A percentile compares a stretch with the other conserved stretches of the same genome.
Evolutionary conservation across 78 protist genomes (phyloP).

Genomic region (Dictyostelium firmibasis): DNA sequence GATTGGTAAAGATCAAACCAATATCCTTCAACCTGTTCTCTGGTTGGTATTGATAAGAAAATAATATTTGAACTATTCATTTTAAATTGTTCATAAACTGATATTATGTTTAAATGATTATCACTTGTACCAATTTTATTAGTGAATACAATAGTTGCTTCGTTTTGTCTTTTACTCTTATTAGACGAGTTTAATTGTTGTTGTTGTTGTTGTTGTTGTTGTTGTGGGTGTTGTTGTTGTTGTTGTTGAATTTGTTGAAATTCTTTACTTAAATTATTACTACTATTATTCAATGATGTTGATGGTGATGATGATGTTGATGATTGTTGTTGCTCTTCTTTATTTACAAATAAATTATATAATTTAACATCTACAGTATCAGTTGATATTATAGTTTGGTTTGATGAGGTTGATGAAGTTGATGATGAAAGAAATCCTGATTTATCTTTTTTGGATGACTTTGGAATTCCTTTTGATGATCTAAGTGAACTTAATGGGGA

Average conservation of each 20-base stretch:
- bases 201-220: background rate
- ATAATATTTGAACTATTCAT: conserved; percentile 16
- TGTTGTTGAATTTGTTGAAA: background rate
- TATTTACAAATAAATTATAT: conserved; percentile 50
- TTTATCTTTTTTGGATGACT: conserved; percentile 7
- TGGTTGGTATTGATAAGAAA: background rate
- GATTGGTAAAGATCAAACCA: conserved; percentile 55
- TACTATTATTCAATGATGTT: background rate
- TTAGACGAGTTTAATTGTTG: background rate
- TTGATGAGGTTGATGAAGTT: background rate
- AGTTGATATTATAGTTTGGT: background rate
- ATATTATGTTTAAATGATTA: background rate
- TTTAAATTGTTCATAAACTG: conserved; percentile 50
- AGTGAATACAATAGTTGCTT: conserved; percentile 52
- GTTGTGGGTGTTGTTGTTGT: background rate
- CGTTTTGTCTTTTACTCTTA: background rate
- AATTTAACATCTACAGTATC: conserved; percentile 39
- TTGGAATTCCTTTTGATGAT: background rate
- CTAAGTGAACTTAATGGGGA: background rate
- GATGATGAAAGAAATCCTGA: background rate
- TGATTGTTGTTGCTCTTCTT: background rate
- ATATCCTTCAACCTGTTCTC: conserved; percentile 27
- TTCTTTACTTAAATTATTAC: background rate
- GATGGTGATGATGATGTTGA: background rate
- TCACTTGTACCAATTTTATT: conserved; percentile 33